Evolutionary conservation across 306 rosid species (phyloP).

Genomic region (Pterocarpus macrocarpus): DNA sequence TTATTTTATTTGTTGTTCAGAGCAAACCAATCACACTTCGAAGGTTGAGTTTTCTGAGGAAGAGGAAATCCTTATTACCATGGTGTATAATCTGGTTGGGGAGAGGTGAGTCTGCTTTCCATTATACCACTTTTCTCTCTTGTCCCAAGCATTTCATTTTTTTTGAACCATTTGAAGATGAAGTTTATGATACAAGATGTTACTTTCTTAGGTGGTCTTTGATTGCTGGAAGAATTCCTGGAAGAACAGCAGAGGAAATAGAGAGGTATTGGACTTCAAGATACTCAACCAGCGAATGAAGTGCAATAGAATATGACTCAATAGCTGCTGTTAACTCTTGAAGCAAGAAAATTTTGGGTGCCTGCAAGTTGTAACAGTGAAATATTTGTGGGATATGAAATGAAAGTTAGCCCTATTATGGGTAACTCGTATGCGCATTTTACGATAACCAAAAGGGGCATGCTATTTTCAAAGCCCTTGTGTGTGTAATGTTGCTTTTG

Average conservation of each 20-base stretch:
- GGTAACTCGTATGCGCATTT: slow-evolving; percentile 37
- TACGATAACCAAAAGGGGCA: slow-evolving; percentile 37
- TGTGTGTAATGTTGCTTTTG: slow-evolving; percentile 45
- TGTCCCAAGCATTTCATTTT: background rate
- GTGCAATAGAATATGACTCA: background rate
- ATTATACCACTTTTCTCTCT: background rate
- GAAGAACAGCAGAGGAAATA: slow-evolving; percentile 97
- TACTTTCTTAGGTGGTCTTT: slow-evolving; percentile 73
- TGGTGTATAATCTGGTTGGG: slow-evolving; percentile 90
- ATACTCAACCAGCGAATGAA: slow-evolving; percentile 68
- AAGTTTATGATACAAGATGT: background rate
- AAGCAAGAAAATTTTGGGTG: slow-evolving; percentile 55
- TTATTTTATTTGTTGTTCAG: slow-evolving; percentile 43
- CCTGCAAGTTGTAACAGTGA: slow-evolving; percentile 29
- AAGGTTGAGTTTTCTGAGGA: slow-evolving; percentile 80
- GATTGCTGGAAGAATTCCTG: slow-evolving; percentile 98
- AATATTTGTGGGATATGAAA: slow-evolving; percentile 31
- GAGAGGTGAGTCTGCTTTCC: slow-evolving; percentile 63
- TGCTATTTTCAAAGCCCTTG: slow-evolving; percentile 40
- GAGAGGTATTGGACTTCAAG: slow-evolving; percentile 86
- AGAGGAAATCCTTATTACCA: slow-evolving; percentile 79
- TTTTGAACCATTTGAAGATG: background rate
- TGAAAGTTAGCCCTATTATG: slow-evolving; percentile 33
- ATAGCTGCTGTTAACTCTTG: slow-evolving; percentile 1
- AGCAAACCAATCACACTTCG: slow-evolving; percentile 57